phyloP scores from a whole-genome alignment of 2,329 filamentous ascomycete species.

The Kalaharituber pfeilii region DNA sequence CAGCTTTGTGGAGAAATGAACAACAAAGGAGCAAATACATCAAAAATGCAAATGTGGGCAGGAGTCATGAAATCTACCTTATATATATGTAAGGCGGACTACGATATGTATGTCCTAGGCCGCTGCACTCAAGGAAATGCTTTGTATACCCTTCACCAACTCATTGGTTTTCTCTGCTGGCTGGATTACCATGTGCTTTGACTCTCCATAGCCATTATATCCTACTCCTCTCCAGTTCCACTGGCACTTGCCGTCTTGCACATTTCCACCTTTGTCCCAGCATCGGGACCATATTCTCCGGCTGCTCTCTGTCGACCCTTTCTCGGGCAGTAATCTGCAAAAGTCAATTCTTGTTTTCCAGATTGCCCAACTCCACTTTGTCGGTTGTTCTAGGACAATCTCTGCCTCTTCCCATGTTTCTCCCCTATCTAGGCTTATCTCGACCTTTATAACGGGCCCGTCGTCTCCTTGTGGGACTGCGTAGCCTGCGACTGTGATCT shows the following conservation, averaged over 20 bases:
- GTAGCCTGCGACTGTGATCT: slow-evolving; percentile 37
- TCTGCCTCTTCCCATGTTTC: slow-evolving; percentile 35
- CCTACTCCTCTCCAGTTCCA: slow-evolving; percentile 45
- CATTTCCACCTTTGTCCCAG: slow-evolving; percentile 37
- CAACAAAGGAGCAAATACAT: too few species aligned
- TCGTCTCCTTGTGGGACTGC: slow-evolving; percentile 37
- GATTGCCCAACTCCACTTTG: slow-evolving; percentile 40
- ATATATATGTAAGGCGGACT: too few species aligned
- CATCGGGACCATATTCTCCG: slow-evolving; percentile 37
- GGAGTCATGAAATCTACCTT: too few species aligned
- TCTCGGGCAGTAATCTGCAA: slow-evolving; percentile 21
- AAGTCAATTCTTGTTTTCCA: slow-evolving; percentile 29
- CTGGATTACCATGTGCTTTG: slow-evolving; percentile 32
- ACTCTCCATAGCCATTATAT: slow-evolving; percentile 43
- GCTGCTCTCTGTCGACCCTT: slow-evolving; percentile 28
- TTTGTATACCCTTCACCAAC: background rate
- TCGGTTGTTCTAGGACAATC: slow-evolving; percentile 23
- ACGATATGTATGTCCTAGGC: too few species aligned
- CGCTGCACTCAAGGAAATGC: background rate
- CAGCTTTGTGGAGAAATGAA: too few species aligned
- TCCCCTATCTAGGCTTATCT: slow-evolving; percentile 36
- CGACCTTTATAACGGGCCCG: slow-evolving; percentile 37
- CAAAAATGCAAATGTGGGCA: too few species aligned
- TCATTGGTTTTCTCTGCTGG: background rate
- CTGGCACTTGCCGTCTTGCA: slow-evolving; percentile 32